Evolutionary conservation across 1,284 basidiomycete genomes (phyloP).

Genomic region (Amylostereum areolatum): DNA sequence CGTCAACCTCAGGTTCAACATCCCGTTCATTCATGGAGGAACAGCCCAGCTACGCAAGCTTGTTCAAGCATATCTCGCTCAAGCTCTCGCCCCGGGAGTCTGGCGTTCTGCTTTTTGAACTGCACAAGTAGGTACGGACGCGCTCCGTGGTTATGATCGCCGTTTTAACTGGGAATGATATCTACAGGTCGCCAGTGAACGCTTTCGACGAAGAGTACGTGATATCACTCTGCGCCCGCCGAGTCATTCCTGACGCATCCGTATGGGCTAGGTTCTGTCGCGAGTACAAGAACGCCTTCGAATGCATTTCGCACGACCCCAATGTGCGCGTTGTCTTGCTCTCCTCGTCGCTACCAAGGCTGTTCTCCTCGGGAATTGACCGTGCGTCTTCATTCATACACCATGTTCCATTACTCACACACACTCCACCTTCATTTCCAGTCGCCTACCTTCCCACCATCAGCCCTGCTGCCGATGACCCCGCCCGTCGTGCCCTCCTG

Average conservation of each 20-base stretch:
- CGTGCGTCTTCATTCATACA: constrained; percentile 50
- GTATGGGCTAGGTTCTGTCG: constrained; percentile 82
- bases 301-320: constrained; percentile 46
- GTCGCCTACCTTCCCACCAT: constrained; percentile 27
- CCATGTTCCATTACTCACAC: constrained; percentile 5
- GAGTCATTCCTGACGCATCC: too few species aligned
- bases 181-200: constrained; percentile 14
- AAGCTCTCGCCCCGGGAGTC: too few species aligned
- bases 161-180: too few species aligned
- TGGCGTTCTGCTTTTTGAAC: too few species aligned
- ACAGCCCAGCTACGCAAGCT: too few species aligned
- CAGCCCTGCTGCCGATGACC: constrained; percentile 25
- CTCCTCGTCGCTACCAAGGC: constrained; percentile 60
- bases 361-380: constrained; percentile 81
- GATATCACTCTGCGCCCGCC: neutral
- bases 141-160: too few species aligned
- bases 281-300: constrained; percentile 60
- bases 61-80: too few species aligned
- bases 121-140: too few species aligned
- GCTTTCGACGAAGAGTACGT: constrained; percentile 10
- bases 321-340: constrained; percentile 69
- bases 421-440: constrained; percentile 7
- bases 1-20: too few species aligned
- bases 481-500: constrained; percentile 48
- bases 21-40: too few species aligned